Conservation (phyloP, 495 filamentous ascomycete species). For the Elasticomyces elasticus region DNA sequence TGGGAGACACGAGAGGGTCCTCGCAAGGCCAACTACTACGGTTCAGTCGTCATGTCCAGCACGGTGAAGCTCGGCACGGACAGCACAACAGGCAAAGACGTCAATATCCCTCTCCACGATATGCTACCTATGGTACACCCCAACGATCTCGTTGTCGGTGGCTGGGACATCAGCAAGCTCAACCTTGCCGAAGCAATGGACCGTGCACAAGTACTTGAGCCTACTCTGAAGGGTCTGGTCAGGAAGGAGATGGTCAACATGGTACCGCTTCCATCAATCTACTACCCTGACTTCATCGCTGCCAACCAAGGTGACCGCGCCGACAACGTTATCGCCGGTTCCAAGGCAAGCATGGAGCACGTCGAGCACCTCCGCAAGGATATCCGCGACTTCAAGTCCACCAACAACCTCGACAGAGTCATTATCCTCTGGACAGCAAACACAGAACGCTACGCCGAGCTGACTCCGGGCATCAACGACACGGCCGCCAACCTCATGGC, state of each 20-base stretch:
- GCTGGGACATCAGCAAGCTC: constrained; percentile 92
- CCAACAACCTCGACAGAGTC: constrained; percentile 83
- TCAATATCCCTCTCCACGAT: constrained; percentile 93
- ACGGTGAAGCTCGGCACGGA: constrained; percentile 94
- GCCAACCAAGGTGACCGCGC: constrained; percentile 97
- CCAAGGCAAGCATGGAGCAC: constrained; percentile 74
- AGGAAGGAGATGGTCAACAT: constrained; percentile 86
- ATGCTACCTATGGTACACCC: constrained; percentile 95
- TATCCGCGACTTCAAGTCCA: constrained; percentile 87
- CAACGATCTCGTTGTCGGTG: constrained; percentile 89
- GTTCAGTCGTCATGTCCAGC: constrained; percentile 90
- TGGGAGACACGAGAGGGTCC: constrained; percentile 92
- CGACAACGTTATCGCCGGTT: constrained; percentile 77
- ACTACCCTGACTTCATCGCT: constrained; percentile 99
- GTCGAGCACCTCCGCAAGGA: constrained; percentile 91
- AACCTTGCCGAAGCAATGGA: constrained; percentile 91
- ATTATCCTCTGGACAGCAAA: constrained; percentile 98
- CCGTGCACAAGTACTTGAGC: constrained; percentile 86
- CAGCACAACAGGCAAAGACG: constrained; percentile 70
- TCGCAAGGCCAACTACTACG: constrained; percentile 89
- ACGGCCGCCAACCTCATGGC: constrained; percentile 88
- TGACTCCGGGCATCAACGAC: constrained; percentile 85
- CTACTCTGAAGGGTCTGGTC: constrained; percentile 75
- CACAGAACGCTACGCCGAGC: constrained; percentile 90
- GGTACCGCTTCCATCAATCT: constrained; percentile 86